Evolutionary conservation across 164 flowering plant species (phyloP), one percentile per base, ranked within the genome.

Genomic region (Magnolia officinalis): DNA sequence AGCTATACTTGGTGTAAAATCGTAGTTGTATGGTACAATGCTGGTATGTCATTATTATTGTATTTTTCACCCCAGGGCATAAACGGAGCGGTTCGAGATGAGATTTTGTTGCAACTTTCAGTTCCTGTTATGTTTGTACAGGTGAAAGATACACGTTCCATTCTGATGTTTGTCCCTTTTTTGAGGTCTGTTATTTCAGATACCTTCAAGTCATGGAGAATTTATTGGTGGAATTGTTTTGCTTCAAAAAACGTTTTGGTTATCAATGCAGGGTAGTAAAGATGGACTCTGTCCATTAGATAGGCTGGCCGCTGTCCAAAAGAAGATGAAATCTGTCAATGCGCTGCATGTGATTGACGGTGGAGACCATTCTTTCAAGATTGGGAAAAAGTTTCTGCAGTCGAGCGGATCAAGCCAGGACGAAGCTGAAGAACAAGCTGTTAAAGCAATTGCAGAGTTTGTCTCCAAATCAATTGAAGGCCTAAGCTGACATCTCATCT

Each of bases 311-410:
- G 81, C 84, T 59, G 91, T 91, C 71, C 76, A 88, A 66, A 84
- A 84, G 79, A 91, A 90, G 84, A 88, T 95, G 92, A 86, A 81
- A 50, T 71, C 80, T 5, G 13, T 71, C 6, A 92, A 75, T 75
- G 86, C 80, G 76, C 73, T 95, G 81, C 88, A 90, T 86, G 91
- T 90, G 70, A 77, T 93, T 55, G 95, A 91, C 66, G 95, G 97
- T 37, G 97, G 97, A 31, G 98, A 93, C 72, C 97, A 93, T 79
- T 95, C 97, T 9, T 93, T 95, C 77, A 90, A 95, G 88, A 83
- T 95, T 82, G 86, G 81, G 7, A 95, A 91, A 83, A 91, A 90
- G 84, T 85, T 87, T 71, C 83, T 90, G 65, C 83, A 82, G 31
- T 68, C 78, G 19, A 78, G 50, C 8, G 91, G 86, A 19, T 77